phyloP scores from a whole-genome alignment of 257 asterid genomes.

The Fraxinus pennsylvanica region DNA sequence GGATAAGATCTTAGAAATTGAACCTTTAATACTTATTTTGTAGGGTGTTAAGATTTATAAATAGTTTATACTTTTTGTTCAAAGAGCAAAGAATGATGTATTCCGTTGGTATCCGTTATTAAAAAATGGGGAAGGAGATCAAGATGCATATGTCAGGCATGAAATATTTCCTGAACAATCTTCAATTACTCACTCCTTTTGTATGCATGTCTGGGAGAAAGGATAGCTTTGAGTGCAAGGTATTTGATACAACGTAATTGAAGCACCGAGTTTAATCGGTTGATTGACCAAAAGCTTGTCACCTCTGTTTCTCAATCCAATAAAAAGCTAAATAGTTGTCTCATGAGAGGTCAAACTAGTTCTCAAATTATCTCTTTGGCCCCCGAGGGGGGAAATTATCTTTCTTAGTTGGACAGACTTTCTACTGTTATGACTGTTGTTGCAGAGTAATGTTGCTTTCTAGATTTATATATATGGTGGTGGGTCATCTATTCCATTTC shows the following conservation, averaged over 20 bases:
- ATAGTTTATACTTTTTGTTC: background rate
- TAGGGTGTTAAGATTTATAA: background rate
- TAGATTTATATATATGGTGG: no score
- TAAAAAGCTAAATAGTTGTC: no score
- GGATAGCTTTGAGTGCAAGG: background rate
- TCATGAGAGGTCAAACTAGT: background rate
- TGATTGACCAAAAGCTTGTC: background rate
- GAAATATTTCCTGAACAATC: background rate
- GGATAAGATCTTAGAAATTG: constrained; percentile 3
- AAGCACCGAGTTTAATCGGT: background rate
- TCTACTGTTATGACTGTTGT: no score
- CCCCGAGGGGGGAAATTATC: no score
- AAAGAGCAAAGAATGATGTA: background rate
- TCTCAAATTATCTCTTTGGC: background rate
- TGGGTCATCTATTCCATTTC: no score
- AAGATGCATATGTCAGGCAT: background rate
- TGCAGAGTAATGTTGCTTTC: no score
- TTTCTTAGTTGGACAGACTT: no score
- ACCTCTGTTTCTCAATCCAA: background rate
- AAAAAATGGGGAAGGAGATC: background rate
- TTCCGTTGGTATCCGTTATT: background rate
- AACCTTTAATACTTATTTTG: background rate
- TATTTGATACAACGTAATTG: background rate
- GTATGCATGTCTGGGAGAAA: background rate
- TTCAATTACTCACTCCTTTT: background rate